Conservation (phyloP, 371 early-diverging fungal species). For the Mortierella sp. region DNA sequence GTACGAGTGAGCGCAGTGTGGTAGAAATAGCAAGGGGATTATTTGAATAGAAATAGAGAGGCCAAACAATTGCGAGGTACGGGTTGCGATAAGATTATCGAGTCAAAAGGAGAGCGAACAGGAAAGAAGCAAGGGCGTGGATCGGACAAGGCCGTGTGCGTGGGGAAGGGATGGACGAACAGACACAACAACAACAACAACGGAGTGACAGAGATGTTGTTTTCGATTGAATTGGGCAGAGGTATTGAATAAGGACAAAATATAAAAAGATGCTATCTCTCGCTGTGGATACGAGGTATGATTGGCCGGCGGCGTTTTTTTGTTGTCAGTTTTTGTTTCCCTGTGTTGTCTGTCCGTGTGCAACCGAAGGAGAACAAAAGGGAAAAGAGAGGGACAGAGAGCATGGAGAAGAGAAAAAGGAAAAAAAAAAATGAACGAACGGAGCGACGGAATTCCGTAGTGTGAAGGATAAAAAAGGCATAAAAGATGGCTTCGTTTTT, state of each 20-base stretch:
- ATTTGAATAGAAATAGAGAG: background rate
- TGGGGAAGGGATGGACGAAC: background rate
- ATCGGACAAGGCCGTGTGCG: conserved; percentile 15
- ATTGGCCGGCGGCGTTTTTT: background rate
- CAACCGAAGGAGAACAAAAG: conserved; percentile 8
- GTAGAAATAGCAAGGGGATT: background rate
- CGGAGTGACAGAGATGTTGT: conserved; percentile 2
- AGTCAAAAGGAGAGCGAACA: background rate
- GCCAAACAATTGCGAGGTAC: background rate
- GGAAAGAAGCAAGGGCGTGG: conserved; percentile 1
- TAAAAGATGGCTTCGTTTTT: conserved; percentile 3
- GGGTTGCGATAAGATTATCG: conserved; percentile 15
- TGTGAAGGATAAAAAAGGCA: background rate
- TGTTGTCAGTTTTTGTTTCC: background rate
- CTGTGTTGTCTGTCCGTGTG: conserved; percentile 6
- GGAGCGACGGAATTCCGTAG: background rate
- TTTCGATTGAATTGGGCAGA: conserved; percentile 40
- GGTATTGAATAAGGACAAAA: conserved; percentile 18
- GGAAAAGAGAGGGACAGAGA: background rate
- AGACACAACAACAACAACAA: background rate
- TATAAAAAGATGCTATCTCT: background rate
- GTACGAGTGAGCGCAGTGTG: background rate
- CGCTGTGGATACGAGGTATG: background rate
- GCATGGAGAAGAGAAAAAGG: background rate
- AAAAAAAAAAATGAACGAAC: background rate